These are phyloP conservation scores for Penicillium sp. DNA, from an alignment of 2,329 filamentous ascomycete species.

Conservation along the genomic window DNA sequence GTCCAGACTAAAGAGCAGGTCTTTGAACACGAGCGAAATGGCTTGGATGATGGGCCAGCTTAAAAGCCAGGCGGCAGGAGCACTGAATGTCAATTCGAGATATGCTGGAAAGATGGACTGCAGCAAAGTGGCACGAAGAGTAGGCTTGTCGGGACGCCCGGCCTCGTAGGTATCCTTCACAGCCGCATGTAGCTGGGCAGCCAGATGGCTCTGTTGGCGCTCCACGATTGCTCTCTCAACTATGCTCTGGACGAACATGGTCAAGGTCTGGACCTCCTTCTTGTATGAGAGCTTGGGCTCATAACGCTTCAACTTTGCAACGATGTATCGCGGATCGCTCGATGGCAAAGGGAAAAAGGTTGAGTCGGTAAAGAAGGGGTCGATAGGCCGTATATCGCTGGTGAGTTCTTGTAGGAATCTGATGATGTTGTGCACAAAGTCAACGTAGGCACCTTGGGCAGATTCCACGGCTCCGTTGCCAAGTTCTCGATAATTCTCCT, in stretches of 20 bases:
- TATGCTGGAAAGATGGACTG: slow-evolving; percentile 54
- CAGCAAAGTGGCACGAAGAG: slow-evolving; percentile 49
- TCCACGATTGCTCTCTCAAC: slow-evolving; percentile 55
- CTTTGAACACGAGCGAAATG: slow-evolving; percentile 38
- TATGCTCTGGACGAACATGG: slow-evolving; percentile 55
- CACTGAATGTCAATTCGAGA: slow-evolving; percentile 45
- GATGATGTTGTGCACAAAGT: slow-evolving; percentile 57
- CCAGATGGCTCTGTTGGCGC: slow-evolving; percentile 52
- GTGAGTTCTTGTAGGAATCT: slow-evolving; percentile 57
- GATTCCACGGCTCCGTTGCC: slow-evolving; percentile 28
- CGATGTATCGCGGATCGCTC: slow-evolving; percentile 57
- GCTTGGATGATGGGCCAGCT: slow-evolving; percentile 50
- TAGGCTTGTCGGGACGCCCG: slow-evolving; percentile 38
- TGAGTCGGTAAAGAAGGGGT: slow-evolving; percentile 57
- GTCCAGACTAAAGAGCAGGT: slow-evolving; percentile 45
- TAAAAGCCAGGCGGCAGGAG: slow-evolving; percentile 48
- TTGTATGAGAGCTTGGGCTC: slow-evolving; percentile 47
- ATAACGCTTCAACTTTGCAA: slow-evolving; percentile 56
- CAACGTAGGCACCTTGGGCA: slow-evolving; percentile 51
- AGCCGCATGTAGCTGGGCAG: slow-evolving; percentile 49
- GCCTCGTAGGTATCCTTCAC: slow-evolving; percentile 44
- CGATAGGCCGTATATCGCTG: slow-evolving; percentile 49
- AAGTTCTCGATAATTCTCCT: slow-evolving; percentile 54
- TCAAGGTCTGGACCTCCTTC: slow-evolving; percentile 50
- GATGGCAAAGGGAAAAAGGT: slow-evolving; percentile 55